These are phyloP conservation scores for Botrytis fabae DNA, from an alignment of 2,329 filamentous ascomycete genomes.

Conservation along the genomic window DNA sequence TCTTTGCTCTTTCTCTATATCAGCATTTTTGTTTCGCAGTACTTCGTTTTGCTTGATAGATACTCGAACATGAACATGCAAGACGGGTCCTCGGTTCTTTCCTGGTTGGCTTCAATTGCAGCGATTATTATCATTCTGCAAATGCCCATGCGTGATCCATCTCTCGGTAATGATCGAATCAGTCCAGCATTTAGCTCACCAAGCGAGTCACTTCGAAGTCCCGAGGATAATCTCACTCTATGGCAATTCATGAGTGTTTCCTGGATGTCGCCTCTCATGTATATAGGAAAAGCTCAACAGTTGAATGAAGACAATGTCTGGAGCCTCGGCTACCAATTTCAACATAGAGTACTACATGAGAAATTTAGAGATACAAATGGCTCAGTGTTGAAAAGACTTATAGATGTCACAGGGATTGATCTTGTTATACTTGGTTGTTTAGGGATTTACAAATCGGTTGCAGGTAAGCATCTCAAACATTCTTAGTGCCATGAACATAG, in stretches of 20 bases:
- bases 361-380: constrained; percentile 73
- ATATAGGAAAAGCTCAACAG: constrained; percentile 61
- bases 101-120: constrained; percentile 46
- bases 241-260: constrained; percentile 85
- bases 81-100: constrained; percentile 33
- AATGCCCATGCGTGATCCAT: constrained; percentile 70
- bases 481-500: background rate
- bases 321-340: constrained; percentile 76
- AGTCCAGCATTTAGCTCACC: constrained; percentile 57
- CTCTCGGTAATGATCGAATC: constrained; percentile 56
- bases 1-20: constrained; percentile 30
- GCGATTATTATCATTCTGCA: constrained; percentile 57
- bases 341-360: constrained; percentile 72
- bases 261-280: constrained; percentile 77
- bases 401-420: constrained; percentile 78
- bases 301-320: constrained; percentile 80
- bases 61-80: constrained; percentile 27
- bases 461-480: constrained; percentile 44
- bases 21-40: constrained; percentile 34
- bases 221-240: constrained; percentile 76
- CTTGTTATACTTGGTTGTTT: constrained; percentile 59
- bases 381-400: constrained; percentile 66
- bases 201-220: constrained; percentile 61
- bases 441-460: constrained; percentile 61
- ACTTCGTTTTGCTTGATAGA: constrained; percentile 39